A percentile compares a stretch with the other conserved stretches of the same genome.
Conservation (phyloP, 805 yeast genomes). For the Sporopachydermia lactativora region DNA sequence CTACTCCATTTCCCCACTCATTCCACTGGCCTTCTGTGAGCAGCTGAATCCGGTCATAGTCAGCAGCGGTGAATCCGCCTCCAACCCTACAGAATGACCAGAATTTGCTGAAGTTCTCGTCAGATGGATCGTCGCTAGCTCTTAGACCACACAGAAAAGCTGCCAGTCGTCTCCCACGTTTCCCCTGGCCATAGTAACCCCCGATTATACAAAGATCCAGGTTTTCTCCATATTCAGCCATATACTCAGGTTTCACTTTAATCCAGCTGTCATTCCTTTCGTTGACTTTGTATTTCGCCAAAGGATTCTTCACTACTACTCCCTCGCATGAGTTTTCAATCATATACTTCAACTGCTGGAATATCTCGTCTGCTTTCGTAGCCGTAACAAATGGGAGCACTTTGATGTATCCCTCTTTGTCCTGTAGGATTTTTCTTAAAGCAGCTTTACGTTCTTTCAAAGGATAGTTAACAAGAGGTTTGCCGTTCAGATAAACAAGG, state of each 20-base stretch:
- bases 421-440: constrained; percentile 30
- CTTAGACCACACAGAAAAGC: constrained; percentile 64
- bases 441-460: constrained; percentile 41
- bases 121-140: constrained; percentile 24
- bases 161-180: constrained; percentile 20
- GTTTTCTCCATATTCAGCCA: constrained; percentile 76
- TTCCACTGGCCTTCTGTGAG: constrained; percentile 51
- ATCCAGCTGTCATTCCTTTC: constrained; percentile 59
- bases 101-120: constrained; percentile 22
- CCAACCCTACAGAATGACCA: constrained; percentile 68
- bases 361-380: constrained; percentile 35
- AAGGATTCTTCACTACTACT: constrained; percentile 53
- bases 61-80: constrained; percentile 63
- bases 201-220: constrained; percentile 74
- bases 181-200: constrained; percentile 55
- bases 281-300: constrained; percentile 45
- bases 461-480: constrained; percentile 38
- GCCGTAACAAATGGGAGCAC: constrained; percentile 24
- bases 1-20: constrained; percentile 18
- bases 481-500: constrained; percentile 54
- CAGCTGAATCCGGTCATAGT: constrained; percentile 43
- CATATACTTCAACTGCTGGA: constrained; percentile 38
- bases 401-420: constrained; percentile 17
- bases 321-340: constrained; percentile 66
- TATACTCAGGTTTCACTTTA: constrained; percentile 83